phyloP scores from a whole-genome alignment of 2,329 filamentous ascomycete genomes.

The Stachybotrys chlorohalonatus region DNA sequence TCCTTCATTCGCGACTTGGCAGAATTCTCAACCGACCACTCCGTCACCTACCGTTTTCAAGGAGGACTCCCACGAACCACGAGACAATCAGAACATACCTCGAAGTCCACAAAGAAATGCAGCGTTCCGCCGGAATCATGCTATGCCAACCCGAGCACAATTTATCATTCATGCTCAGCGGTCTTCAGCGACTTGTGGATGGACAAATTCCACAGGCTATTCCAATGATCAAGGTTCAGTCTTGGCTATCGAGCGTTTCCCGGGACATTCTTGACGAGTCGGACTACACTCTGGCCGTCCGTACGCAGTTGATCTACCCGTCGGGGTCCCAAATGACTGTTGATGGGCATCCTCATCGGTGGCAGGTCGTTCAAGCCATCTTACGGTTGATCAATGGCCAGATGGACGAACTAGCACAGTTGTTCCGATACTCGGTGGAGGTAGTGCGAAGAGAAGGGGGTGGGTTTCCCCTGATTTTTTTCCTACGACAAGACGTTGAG shows the following conservation, averaged over 20 bases:
- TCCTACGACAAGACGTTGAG: conserved; percentile 40
- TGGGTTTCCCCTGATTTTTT: conserved; percentile 39
- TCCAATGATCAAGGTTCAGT: conserved; percentile 41
- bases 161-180: conserved; percentile 56
- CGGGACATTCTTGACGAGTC: conserved; percentile 60
- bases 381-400: conserved; percentile 32
- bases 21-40: conserved; percentile 43
- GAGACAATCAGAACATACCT: conserved; percentile 20
- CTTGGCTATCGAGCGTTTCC: conserved; percentile 37
- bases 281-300: conserved; percentile 45
- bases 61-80: conserved; percentile 27
- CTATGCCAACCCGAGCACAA: conserved; percentile 54
- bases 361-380: conserved; percentile 34
- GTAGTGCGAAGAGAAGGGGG: conserved; percentile 22
- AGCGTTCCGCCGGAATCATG: conserved; percentile 39
- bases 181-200: conserved; percentile 47
- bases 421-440: conserved; percentile 20
- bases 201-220: conserved; percentile 30
- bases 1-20: conserved; percentile 45
- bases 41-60: conserved; percentile 48
- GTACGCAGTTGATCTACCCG: conserved; percentile 50
- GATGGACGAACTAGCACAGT: conserved; percentile 20
- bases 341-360: conserved; percentile 45
- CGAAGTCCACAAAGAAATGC: conserved; percentile 28
- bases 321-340: conserved; percentile 39